These are phyloP conservation scores for Pelargonium cotyledonis DNA, from an alignment of 441 rosid genomes.

Conservation along the genomic window DNA sequence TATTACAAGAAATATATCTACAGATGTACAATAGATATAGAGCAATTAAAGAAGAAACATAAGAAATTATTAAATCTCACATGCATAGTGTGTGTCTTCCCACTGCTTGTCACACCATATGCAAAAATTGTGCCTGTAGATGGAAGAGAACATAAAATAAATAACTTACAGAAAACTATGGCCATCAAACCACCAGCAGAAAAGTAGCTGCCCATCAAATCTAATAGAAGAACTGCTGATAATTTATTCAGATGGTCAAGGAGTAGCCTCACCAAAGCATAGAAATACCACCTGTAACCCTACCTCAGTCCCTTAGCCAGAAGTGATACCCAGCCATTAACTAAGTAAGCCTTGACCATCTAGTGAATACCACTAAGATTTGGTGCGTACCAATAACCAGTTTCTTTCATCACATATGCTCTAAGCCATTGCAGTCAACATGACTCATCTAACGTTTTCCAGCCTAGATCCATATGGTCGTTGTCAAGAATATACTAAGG, in stretches of 20 bases:
- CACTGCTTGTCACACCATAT: constrained; percentile 99
- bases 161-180: constrained; percentile 12
- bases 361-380: background rate
- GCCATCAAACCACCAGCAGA: constrained; percentile 5
- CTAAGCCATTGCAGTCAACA: no score
- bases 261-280: background rate
- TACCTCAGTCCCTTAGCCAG: constrained; percentile 6
- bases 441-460: background rate
- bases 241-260: constrained; percentile 3
- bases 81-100: constrained; percentile 99
- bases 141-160: constrained; percentile 24
- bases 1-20: background rate
- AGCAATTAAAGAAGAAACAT: constrained; percentile 7
- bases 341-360: constrained; percentile 1
- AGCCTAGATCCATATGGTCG: background rate
- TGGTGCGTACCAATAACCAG: background rate
- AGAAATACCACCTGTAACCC: background rate
- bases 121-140: constrained; percentile 91
- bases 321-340: background rate
- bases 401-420: no score
- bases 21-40: constrained; percentile 5
- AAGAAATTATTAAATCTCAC: constrained; percentile 40
- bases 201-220: constrained; percentile 7
- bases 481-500: constrained; percentile 1
- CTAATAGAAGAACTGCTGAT: constrained; percentile 8